A percentile compares a stretch with the other conserved stretches of the same genome.
These are phyloP conservation scores for Xerocomellus amylosporus DNA, from an alignment of 768 basidiomycete genomes.

Conservation along the genomic window DNA sequence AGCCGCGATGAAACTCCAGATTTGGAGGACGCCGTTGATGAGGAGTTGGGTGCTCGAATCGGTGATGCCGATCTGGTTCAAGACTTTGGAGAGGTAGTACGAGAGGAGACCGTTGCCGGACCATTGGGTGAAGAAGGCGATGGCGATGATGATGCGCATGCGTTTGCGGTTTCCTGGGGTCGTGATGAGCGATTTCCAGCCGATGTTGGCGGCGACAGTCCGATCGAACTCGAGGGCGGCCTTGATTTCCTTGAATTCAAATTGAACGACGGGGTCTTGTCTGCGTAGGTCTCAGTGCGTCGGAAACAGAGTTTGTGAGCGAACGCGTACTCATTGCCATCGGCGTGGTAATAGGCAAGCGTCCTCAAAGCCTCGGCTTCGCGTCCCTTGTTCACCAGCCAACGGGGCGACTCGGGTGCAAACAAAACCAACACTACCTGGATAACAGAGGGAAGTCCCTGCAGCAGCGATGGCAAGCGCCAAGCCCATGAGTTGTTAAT, in stretches of 20 bases:
- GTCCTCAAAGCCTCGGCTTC: conserved; percentile 63
- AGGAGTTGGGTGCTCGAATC: conserved; percentile 50
- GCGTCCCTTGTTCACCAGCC: conserved; percentile 71
- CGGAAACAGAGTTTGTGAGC: neutral
- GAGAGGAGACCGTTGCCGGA: conserved; percentile 70
- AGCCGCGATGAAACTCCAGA: conserved; percentile 26
- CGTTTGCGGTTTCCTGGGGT: conserved; percentile 68
- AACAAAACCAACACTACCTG: conserved; percentile 67
- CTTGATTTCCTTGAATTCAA: conserved; percentile 80
- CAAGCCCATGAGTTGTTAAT: conserved; percentile 70
- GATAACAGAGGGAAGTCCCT: conserved; percentile 65
- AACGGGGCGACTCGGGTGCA: conserved; percentile 82
- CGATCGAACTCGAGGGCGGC: conserved; percentile 72
- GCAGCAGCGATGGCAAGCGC: conserved; percentile 75
- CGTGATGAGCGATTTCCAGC: conserved; percentile 65
- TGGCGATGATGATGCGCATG: conserved; percentile 62
- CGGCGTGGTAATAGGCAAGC: conserved; percentile 81
- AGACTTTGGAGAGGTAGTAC: conserved; percentile 69
- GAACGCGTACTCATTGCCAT: conserved; percentile 55
- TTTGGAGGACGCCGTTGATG: conserved; percentile 65
- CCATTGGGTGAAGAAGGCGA: conserved; percentile 76
- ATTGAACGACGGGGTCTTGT: conserved; percentile 63
- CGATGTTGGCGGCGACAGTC: conserved; percentile 53
- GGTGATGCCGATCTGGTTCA: conserved; percentile 62
- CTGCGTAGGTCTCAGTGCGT: conserved; percentile 23